Evolutionary conservation across 257 asterid species (phyloP).

Genomic region (Rehmannia glutinosa): DNA sequence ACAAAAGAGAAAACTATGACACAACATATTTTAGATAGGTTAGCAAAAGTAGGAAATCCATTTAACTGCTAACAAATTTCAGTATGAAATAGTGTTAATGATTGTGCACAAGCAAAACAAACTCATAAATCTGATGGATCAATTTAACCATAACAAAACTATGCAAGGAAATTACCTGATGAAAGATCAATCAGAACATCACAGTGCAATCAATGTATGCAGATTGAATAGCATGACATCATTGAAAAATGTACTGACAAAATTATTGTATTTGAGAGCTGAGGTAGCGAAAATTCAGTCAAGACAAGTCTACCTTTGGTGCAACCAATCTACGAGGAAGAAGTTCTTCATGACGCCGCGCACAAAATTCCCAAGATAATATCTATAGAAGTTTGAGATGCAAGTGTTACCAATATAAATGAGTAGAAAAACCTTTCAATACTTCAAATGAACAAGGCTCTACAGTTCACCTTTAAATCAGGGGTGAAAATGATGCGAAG

Average conservation of each 20-base stretch:
- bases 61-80: not conserved
- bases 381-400: conserved; percentile 37
- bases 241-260: not conserved
- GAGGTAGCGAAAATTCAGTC: not conserved
- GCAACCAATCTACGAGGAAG: conserved; percentile 92
- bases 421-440: conserved; percentile 7
- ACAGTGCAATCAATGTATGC: not conserved
- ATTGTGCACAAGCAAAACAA: not conserved
- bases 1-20: not conserved
- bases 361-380: conserved; percentile 96
- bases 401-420: conserved; percentile 12
- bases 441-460: not conserved
- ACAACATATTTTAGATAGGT: not conserved
- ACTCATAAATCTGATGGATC: not conserved
- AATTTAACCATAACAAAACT: no score
- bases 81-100: not conserved
- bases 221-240: not conserved
- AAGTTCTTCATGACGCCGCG: conserved; percentile 93
- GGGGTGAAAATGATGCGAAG: conserved; percentile 91
- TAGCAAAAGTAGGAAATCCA: not conserved
- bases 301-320: conserved; percentile 63
- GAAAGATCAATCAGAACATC: not conserved
- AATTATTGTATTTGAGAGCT: conserved; percentile 1
- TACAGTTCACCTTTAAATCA: conserved; percentile 67
- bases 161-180: not conserved